These are phyloP conservation scores for Picea mariana DNA, from an alignment of 83 land plant genomes.

Conservation along the genomic window DNA sequence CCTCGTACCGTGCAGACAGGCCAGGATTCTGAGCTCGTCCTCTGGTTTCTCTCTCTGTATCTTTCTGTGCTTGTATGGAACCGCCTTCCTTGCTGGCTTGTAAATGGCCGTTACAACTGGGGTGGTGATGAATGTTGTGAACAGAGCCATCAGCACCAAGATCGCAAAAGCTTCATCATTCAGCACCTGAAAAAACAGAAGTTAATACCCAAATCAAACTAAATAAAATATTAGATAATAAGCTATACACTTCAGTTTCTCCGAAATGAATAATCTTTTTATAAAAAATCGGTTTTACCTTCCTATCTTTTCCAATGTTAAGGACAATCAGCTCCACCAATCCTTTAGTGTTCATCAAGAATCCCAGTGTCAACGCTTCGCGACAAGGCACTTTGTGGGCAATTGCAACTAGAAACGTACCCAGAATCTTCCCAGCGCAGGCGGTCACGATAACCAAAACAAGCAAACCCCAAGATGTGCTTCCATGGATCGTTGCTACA, in stretches of 20 bases:
- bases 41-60: conserved; percentile 19
- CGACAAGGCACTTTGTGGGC: conserved; percentile 38
- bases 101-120: conserved; percentile 44
- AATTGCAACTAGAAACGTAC: conserved; percentile 62
- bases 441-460: conserved; percentile 68
- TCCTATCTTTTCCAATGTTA: conserved; percentile 84
- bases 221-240: too few relatives aligned
- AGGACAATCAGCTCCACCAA: conserved; percentile 87
- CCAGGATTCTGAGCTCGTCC: conserved; percentile 54
- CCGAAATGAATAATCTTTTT: too few relatives aligned
- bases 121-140: conserved; percentile 57
- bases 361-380: conserved; percentile 66
- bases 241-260: too few relatives aligned
- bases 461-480: conserved; percentile 63
- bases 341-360: conserved; percentile 90
- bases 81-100: conserved; percentile 33
- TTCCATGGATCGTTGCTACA: conserved; percentile 53
- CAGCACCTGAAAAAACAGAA: conserved; percentile 46
- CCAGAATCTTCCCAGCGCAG: conserved; percentile 79
- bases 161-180: conserved; percentile 44
- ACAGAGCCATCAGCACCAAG: conserved; percentile 53
- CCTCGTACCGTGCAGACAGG: conserved; percentile 56
- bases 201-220: too few relatives aligned
- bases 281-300: conserved; percentile 29
- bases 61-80: conserved; percentile 41